phyloP scores from a whole-genome alignment of 2,329 filamentous ascomycete genomes.

The Fusarium sp. region DNA sequence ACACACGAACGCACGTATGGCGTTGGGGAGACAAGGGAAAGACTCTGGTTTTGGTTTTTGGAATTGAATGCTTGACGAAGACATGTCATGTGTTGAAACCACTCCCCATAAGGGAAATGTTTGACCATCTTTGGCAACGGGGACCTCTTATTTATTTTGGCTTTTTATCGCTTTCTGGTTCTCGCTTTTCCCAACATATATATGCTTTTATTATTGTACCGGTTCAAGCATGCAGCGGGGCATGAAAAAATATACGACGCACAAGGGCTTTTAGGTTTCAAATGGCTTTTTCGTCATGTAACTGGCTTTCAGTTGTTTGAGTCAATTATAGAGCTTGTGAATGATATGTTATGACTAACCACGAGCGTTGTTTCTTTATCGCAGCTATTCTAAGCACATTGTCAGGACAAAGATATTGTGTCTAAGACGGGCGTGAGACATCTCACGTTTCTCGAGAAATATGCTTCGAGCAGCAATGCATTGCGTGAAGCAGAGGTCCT shows the following conservation, averaged over 20 bases:
- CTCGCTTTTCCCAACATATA: slow-evolving; percentile 33
- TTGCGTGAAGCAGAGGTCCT: too few species aligned
- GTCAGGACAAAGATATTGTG: neutral
- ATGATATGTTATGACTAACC: slow-evolving; percentile 1
- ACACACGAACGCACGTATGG: slow-evolving; percentile 43
- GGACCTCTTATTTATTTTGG: slow-evolving; percentile 12
- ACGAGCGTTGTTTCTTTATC: neutral
- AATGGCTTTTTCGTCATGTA: slow-evolving; percentile 1
- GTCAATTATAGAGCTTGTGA: slow-evolving; percentile 24
- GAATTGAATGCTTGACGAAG: slow-evolving; percentile 20
- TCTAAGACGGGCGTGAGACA: too few species aligned
- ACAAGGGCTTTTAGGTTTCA: slow-evolving; percentile 21
- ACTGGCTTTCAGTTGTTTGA: neutral
- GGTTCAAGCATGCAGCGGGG: slow-evolving; percentile 36
- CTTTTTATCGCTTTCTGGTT: slow-evolving; percentile 2
- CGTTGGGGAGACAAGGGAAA: slow-evolving; percentile 45
- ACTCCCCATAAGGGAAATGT: neutral
- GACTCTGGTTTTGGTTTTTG: slow-evolving; percentile 23
- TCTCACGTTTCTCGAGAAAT: too few species aligned
- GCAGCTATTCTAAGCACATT: too few species aligned
- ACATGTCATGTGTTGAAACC: slow-evolving; percentile 7
- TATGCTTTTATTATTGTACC: slow-evolving; percentile 26
- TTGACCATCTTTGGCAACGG: slow-evolving; percentile 16
- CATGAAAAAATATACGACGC: slow-evolving; percentile 45
- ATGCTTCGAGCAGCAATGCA: too few species aligned